Evolutionary conservation across 2,329 filamentous ascomycete species (phyloP), one percentile per base, ranked within the genome.

Genomic region (Cryoendolithus antarcticus): DNA sequence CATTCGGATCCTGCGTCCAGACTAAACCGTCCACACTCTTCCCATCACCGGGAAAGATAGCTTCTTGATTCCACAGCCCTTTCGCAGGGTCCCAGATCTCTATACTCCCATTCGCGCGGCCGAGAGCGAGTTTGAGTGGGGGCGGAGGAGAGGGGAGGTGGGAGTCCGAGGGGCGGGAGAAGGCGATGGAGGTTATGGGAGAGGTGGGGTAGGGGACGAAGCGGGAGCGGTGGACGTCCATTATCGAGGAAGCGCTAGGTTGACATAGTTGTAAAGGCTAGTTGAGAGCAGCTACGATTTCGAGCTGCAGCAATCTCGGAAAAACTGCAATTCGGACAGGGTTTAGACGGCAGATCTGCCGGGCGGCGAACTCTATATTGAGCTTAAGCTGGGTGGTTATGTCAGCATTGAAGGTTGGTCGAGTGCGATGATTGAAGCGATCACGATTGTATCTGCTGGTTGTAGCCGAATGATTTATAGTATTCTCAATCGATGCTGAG

Each of bases 201-300:
- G 86, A 86, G 6, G 86, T 81, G 48, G 86, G 86, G 63, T 84
- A 96, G 31, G 84, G 83, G 51, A 98, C 82, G 65, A 98, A 98
- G 58, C 91, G 85, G 58, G 88, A 93, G 55, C 91, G 85, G 69
- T 98, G 91, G 59, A 98, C 81, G 65, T 96, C 89, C 89, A 96
- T 95, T 43, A 35, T 51, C 37, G 30, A 12, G 21, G 13, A 33
- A 13, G 51, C 38, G 48, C 44, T 36, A 53, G 45, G 36, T 54
- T 19, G 15, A 19, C 15, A 19, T 19, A 19, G 15, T 19, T 19
- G 15, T 19, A 19, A 19, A 19, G 15, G 15, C 15, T 19, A 19
- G 15, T 19, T 19, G 15, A 19, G 15, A 19, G 15, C 15, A 19
- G 15, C 15, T 19, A 19, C 15, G 15, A 19, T 19, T 19, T 19